Base-by-base conservation (phyloP, 345 rosid genomes). In the Nephelium lappaceum region DNA sequence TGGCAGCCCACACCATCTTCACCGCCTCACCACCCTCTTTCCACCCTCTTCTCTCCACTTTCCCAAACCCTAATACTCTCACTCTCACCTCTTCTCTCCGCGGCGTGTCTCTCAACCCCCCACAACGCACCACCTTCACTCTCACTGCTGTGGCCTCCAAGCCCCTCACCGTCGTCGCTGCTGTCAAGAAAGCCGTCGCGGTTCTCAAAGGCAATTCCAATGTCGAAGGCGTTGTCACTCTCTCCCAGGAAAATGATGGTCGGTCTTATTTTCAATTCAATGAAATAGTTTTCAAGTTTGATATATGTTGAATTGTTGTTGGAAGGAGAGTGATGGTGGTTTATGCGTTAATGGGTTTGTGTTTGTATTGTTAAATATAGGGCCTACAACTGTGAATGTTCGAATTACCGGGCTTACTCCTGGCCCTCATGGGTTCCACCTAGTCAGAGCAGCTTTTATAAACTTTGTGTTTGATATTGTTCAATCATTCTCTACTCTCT, bases 351-450 rank as follows among this genome's bases (percentile, higher is more conserved):
- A 47, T 15, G 66, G 39, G 4, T 16, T 64, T 88, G 53, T 61
- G 4, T 66, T 66, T 78, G 58, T 71, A 8, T 60, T 60, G 64
- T 16, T 4, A 65, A 58, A 72, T 81, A 93, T 81, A 96, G 99
- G 99, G 79, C 92, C 99, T 19, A 94, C 99, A 6, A 89, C 92
- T 18, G 99, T 96, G 79, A 96, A 83, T 75, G 97, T 89, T 85
- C 92, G 94, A 43, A 71, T 96, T 71, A 86, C 93, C 5, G 99
- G 98, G 31, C 97, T 96, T 66, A 78, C 97, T 76, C 97, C 98
- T 36, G 98, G 98, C 68, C 93, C 57, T 78, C 98, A 92, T 80
- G 98, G 97, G 11, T 93, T 93, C 83, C 97, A 95, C 83, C 86
- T 96, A 3, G 99, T 94, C 80, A 87, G 91, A 72, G 23, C 39